Evolutionary conservation across 2,329 filamentous ascomycete genomes (phyloP).

Genomic region (Neospermospora avenae): DNA sequence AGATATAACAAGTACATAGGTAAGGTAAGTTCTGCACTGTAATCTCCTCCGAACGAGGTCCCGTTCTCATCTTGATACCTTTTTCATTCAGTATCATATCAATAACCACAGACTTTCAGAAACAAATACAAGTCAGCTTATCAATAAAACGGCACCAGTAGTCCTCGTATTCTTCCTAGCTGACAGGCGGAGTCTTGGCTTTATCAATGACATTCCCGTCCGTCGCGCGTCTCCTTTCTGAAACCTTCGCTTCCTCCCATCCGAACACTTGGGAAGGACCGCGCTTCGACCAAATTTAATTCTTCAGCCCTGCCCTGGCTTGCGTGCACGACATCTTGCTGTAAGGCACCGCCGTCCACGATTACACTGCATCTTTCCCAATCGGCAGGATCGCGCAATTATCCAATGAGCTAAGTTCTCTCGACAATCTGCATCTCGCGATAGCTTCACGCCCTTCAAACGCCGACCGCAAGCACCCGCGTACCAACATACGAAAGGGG

Average conservation of each 20-base stretch:
- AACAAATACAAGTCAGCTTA: no score
- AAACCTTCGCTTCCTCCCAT: neutral
- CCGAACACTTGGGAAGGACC: neutral
- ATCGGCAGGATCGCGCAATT: neutral
- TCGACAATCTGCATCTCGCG: neutral
- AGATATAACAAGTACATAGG: no score
- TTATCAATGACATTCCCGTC: no score
- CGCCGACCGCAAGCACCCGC: neutral
- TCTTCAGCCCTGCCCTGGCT: neutral
- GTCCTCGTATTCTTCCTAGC: neutral
- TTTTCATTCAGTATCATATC: no score
- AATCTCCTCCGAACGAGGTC: no score
- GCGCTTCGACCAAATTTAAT: neutral
- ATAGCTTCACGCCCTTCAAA: neutral
- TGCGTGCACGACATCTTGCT: neutral
- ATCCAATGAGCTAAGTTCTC: conserved; percentile 2
- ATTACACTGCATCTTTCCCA: neutral
- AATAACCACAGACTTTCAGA: no score
- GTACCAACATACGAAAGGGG: neutral
- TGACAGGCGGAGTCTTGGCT: neutral
- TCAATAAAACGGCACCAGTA: neutral
- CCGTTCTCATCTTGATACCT: no score
- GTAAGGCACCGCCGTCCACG: no score
- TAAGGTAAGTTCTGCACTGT: no score
- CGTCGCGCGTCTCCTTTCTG: neutral